A percentile compares a stretch with the other conserved stretches of the same genome.
These are phyloP conservation scores for Raphanus hybrid DNA, from an alignment of 441 rosid genomes.

Conservation along the genomic window DNA sequence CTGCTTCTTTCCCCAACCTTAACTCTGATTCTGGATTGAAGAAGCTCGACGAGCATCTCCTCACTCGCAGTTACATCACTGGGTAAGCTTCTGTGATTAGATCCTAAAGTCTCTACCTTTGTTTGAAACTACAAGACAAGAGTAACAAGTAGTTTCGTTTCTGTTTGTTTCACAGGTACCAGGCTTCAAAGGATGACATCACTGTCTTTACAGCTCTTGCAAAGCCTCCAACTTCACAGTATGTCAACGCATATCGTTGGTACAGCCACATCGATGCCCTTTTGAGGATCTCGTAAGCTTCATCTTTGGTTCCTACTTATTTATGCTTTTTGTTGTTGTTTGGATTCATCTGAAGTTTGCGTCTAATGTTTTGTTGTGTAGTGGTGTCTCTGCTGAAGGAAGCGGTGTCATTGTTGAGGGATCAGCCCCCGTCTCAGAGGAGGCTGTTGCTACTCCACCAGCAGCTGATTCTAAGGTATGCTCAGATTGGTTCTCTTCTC, in stretches of 20 bases:
- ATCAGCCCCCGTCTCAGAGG: slow-evolving; percentile 51
- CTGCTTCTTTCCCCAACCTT: slow-evolving; percentile 62
- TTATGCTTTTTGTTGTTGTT: background rate
- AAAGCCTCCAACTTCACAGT: slow-evolving; percentile 65
- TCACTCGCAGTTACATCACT: slow-evolving; percentile 74
- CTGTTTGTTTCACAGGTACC: slow-evolving; percentile 54
- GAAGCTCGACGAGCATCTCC: slow-evolving; percentile 82
- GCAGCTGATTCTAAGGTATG: slow-evolving; percentile 61
- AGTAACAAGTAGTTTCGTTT: background rate
- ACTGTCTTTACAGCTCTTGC: slow-evolving; percentile 64
- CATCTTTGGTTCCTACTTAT: background rate
- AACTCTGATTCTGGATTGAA: slow-evolving; percentile 74
- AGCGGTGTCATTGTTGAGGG: slow-evolving; percentile 69
- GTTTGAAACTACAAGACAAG: background rate
- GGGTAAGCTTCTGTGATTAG: slow-evolving; percentile 50
- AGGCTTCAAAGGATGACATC: slow-evolving; percentile 91
- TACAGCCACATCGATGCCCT: slow-evolving; percentile 83
- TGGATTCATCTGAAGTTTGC: slow-evolving; percentile 2
- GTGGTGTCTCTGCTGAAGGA: slow-evolving; percentile 79
- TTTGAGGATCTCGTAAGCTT: slow-evolving; percentile 87
- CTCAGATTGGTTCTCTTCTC: background rate
- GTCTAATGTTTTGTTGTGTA: slow-evolving; percentile 27
- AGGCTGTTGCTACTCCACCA: slow-evolving; percentile 74
- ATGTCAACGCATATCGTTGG: slow-evolving; percentile 79
- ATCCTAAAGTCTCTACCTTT: slow-evolving; percentile 8